These are phyloP conservation scores for Solanum stenotomum DNA, from an alignment of 257 asterid species.

Conservation along the genomic window DNA sequence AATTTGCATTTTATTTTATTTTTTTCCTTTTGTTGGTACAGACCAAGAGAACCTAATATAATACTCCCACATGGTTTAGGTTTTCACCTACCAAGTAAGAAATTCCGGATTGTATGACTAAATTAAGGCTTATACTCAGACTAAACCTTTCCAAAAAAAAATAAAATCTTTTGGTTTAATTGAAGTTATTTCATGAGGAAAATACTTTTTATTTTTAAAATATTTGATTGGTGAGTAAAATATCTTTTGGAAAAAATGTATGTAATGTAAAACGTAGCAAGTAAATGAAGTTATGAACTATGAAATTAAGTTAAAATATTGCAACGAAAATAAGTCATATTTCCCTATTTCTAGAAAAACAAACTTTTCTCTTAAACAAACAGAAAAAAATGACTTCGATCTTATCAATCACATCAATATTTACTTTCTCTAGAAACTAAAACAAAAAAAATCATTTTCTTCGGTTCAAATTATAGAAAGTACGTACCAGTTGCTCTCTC, in stretches of 20 bases:
- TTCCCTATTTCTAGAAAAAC: too few relatives aligned
- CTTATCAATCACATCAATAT: neutral
- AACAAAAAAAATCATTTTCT: neutral
- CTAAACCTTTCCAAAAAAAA: too few relatives aligned
- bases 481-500: conserved; percentile 57
- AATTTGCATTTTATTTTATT: neutral
- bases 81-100: neutral
- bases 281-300: neutral
- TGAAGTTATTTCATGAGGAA: neutral
- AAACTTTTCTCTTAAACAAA: neutral
- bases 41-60: neutral
- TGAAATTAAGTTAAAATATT: neutral
- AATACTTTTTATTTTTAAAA: neutral
- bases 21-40: neutral
- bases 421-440: neutral
- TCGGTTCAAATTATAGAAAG: neutral
- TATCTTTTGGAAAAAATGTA: neutral
- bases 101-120: neutral
- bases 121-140: neutral
- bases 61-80: neutral
- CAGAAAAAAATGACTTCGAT: neutral
- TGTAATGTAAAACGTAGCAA: neutral
- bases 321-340: neutral
- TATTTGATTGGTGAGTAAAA: neutral
- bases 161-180: too few relatives aligned